phyloP scores from a whole-genome alignment of 805 yeast species.

The Teunomyces pallodes region DNA sequence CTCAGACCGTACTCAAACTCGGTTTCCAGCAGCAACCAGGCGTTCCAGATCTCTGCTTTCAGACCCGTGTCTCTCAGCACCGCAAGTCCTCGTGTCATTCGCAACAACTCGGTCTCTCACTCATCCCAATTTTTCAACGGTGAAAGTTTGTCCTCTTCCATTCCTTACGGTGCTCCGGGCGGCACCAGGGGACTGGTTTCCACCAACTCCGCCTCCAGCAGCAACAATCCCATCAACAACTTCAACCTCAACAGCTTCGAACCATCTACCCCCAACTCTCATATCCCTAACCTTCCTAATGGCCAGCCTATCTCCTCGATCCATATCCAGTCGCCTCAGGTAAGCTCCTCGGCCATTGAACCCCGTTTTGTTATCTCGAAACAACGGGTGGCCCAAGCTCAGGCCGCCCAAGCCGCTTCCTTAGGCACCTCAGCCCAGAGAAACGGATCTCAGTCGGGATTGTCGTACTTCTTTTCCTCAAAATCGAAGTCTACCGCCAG shows the following conservation, averaged over 20 bases:
- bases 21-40: conserved; percentile 10
- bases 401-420: conserved; percentile 38
- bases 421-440: conserved; percentile 30
- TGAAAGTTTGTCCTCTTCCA: conserved; percentile 53
- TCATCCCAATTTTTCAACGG: conserved; percentile 33
- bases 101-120: conserved; percentile 40
- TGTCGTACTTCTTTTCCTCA: conserved; percentile 47
- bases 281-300: conserved; percentile 51
- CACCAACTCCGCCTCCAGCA: conserved; percentile 11
- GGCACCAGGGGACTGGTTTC: conserved; percentile 46
- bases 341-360: conserved; percentile 61
- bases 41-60: conserved; percentile 16
- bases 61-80: conserved; percentile 18
- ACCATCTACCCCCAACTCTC: conserved; percentile 18
- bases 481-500: conserved; percentile 32
- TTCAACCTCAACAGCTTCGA: conserved; percentile 2
- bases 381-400: conserved; percentile 61
- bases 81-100: conserved; percentile 40
- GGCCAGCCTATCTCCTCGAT: conserved; percentile 61
- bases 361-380: conserved; percentile 82
- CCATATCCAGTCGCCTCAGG: conserved; percentile 69
- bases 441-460: conserved; percentile 45
- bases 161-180: conserved; percentile 74
- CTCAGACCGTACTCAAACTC: conserved; percentile 12
- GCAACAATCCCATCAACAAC: conserved; percentile 6